Evolutionary conservation across 2,329 filamentous ascomycete species (phyloP).

Genomic region (Fusarium annulatum): DNA sequence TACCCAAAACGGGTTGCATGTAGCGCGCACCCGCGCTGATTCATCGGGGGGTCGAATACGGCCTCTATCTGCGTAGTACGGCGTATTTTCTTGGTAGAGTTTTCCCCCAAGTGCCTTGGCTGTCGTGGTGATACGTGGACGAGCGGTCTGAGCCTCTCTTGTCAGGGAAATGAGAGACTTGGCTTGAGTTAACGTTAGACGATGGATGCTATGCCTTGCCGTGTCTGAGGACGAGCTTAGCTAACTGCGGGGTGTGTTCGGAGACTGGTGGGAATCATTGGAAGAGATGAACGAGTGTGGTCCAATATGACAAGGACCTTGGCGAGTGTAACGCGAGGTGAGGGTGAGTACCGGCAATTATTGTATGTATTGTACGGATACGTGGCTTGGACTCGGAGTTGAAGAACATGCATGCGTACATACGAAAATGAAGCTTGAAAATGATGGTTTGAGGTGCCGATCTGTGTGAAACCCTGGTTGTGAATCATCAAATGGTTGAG

Average conservation of each 20-base stretch:
- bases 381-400: not conserved
- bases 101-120: conserved; percentile 1
- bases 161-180: conserved; percentile 20
- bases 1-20: not conserved
- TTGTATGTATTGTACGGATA: not conserved
- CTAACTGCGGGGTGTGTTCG: not conserved
- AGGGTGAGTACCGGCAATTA: not conserved
- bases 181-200: not conserved
- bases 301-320: not conserved
- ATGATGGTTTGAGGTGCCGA: conserved; percentile 14
- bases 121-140: conserved; percentile 23
- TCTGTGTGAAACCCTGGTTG: conserved; percentile 23
- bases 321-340: conserved; percentile 5
- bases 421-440: conserved; percentile 23
- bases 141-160: conserved; percentile 28
- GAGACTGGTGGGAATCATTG: conserved; percentile 5
- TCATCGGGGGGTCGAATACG: not conserved
- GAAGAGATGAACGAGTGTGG: not conserved
- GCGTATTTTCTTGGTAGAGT: conserved; percentile 15
- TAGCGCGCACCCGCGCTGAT: not conserved
- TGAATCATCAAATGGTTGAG: conserved; percentile 12
- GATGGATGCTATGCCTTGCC: conserved; percentile 8
- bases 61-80: not conserved
- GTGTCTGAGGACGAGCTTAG: not conserved
- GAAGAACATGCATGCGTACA: not conserved